Conservation (phyloP, 1,139 yeast species). For the Scheffersomyces titani region DNA sequence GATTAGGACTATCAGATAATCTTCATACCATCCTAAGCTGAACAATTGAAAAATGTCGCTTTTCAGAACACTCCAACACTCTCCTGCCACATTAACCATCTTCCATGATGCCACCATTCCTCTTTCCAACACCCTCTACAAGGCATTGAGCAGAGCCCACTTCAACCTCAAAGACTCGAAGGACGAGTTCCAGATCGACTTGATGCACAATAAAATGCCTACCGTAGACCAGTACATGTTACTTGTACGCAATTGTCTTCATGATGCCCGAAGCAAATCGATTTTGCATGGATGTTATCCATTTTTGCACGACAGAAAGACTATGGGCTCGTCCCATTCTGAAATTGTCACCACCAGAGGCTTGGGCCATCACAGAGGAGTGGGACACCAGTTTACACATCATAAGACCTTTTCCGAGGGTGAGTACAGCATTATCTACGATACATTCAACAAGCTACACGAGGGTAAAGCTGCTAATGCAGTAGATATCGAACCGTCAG, state of each 20-base stretch:
- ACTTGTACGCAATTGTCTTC: slow-evolving; percentile 30
- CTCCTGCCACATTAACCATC: slow-evolving; percentile 46
- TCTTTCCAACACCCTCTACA: slow-evolving; percentile 32
- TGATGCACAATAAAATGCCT: slow-evolving; percentile 44
- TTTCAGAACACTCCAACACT: slow-evolving; percentile 45
- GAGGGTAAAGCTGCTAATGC: slow-evolving; percentile 12
- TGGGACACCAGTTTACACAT: slow-evolving; percentile 17
- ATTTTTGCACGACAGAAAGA: slow-evolving; percentile 30
- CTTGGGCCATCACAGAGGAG: slow-evolving; percentile 8
- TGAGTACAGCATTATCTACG: slow-evolving; percentile 42
- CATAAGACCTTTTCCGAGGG: slow-evolving; percentile 36
- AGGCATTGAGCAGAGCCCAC: slow-evolving; percentile 34
- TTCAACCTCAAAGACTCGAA: slow-evolving; percentile 24
- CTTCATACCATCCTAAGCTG: background rate
- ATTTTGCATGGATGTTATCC: slow-evolving; percentile 39
- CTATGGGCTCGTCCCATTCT: slow-evolving; percentile 16
- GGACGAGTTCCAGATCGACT: slow-evolving; percentile 36
- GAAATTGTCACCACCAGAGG: slow-evolving; percentile 27
- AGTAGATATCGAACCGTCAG: slow-evolving; percentile 29
- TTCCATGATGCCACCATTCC: slow-evolving; percentile 44
- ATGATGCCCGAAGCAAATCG: slow-evolving; percentile 25
- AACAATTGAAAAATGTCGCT: slow-evolving; percentile 26
- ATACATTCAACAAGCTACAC: slow-evolving; percentile 36
- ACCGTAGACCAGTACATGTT: slow-evolving; percentile 44
- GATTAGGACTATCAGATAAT: too few relatives aligned